These are phyloP conservation scores for Lichtheimia corymbifera DNA, from an alignment of 371 early-diverging fungal species.

Conservation along the genomic window DNA sequence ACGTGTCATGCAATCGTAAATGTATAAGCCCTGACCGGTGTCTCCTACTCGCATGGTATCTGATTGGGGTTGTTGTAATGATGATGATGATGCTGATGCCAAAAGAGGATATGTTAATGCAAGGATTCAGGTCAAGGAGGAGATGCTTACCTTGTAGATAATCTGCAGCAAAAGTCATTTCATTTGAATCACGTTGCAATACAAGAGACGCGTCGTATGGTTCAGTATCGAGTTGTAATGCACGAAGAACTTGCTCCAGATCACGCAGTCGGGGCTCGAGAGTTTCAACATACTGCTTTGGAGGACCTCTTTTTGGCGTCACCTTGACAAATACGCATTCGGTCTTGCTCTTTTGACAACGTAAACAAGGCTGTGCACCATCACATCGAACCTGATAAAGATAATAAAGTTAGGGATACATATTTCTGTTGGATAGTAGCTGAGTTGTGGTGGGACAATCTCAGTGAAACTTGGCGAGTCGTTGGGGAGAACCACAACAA, in stretches of 20 bases:
- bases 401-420: conserved; percentile 5
- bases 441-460: conserved; percentile 17
- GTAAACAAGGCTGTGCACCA: conserved; percentile 48
- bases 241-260: conserved; percentile 33
- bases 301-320: conserved; percentile 40
- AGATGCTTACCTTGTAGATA: neutral
- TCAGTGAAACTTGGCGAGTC: conserved; percentile 44
- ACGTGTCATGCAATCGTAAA: conserved; percentile 18
- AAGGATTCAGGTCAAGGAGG: neutral
- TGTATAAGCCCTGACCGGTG: conserved; percentile 28
- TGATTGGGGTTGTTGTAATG: conserved; percentile 6
- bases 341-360: conserved; percentile 38
- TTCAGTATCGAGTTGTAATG: conserved; percentile 8
- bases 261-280: conserved; percentile 40
- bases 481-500: conserved; percentile 14
- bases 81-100: neutral
- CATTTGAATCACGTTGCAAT: neutral
- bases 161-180: neutral
- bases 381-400: conserved; percentile 45
- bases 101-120: neutral
- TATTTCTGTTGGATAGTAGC: neutral
- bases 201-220: neutral
- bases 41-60: conserved; percentile 17
- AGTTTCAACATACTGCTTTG: conserved; percentile 48
- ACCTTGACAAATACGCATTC: conserved; percentile 48